phyloP scores from a whole-genome alignment of 441 rosid genomes.

The Adansonia grandidieri region DNA sequence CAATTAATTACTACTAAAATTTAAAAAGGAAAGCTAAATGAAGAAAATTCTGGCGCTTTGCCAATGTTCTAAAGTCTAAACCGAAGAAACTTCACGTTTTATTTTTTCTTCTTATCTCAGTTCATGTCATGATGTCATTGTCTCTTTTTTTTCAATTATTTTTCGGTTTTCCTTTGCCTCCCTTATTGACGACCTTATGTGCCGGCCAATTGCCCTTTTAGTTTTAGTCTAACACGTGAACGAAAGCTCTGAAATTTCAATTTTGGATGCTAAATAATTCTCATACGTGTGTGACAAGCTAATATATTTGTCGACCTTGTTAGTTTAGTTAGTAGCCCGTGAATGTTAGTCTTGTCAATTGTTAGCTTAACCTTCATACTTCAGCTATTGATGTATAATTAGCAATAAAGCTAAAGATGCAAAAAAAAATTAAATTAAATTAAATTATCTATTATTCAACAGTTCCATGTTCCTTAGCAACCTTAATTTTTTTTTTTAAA shows the following conservation, averaged over 20 bases:
- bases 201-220: neutral
- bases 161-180: neutral
- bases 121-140: neutral
- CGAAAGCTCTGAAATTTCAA: neutral
- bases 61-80: neutral
- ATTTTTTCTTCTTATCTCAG: neutral
- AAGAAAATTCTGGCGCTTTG: neutral
- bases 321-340: neutral
- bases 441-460: no score
- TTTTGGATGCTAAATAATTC: neutral
- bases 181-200: neutral
- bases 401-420: no score
- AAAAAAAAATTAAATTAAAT: no score
- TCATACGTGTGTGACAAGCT: neutral
- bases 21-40: neutral
- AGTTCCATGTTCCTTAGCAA: no score
- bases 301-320: neutral
- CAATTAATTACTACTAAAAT: no score
- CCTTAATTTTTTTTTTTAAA: no score
- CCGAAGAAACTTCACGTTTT: neutral
- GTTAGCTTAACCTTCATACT: neutral
- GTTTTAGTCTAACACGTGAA: neutral
- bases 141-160: neutral
- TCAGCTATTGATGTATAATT: no score
- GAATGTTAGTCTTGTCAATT: neutral